Percentiles rank a stretch among this genome's conserved stretches.
These are phyloP conservation scores for Bremia lactucae DNA, from an alignment of 352 stramenopile species.

Conservation along the genomic window DNA sequence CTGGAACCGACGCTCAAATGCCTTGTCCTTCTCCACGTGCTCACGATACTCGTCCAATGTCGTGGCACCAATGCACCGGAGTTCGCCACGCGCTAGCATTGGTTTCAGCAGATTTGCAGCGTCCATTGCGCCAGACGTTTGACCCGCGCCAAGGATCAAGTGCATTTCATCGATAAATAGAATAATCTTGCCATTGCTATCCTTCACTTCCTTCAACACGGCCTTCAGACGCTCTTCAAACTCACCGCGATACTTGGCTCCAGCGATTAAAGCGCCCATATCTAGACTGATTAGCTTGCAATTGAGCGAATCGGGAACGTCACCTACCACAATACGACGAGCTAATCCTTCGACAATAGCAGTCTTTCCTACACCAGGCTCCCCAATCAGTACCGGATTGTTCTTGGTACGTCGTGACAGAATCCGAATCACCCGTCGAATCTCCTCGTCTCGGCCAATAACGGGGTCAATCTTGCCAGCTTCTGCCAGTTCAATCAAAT, in stretches of 20 bases:
- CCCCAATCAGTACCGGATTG: conserved; percentile 93
- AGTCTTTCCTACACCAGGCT: conserved; percentile 96
- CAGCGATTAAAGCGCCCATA: conserved; percentile 93
- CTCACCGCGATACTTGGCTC: conserved; percentile 96
- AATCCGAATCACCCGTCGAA: conserved; percentile 92
- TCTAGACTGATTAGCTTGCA: conserved; percentile 90
- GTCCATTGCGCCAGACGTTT: conserved; percentile 90
- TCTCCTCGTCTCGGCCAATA: conserved; percentile 96
- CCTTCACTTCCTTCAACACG: conserved; percentile 90
- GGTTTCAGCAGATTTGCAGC: conserved; percentile 97
- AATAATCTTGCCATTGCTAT: conserved; percentile 93
- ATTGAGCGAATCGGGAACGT: conserved; percentile 91
- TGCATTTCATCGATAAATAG: conserved; percentile 99
- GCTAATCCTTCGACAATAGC: conserved; percentile 93
- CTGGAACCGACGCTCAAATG: conserved; percentile 97
- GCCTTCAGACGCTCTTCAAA: conserved; percentile 97
- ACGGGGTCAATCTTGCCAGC: conserved; percentile 97
- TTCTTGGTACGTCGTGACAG: conserved; percentile 95
- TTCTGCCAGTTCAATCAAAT: conserved; percentile 88
- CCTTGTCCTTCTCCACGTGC: conserved; percentile 97
- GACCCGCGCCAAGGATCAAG: conserved; percentile 91
- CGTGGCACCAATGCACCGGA: conserved; percentile 96
- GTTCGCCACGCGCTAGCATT: conserved; percentile 91
- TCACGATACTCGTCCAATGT: conserved; percentile 97
- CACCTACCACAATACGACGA: conserved; percentile 92